Conservation (phyloP, 2,329 filamentous ascomycete species). For the Furcasterigmium furcatum region DNA sequence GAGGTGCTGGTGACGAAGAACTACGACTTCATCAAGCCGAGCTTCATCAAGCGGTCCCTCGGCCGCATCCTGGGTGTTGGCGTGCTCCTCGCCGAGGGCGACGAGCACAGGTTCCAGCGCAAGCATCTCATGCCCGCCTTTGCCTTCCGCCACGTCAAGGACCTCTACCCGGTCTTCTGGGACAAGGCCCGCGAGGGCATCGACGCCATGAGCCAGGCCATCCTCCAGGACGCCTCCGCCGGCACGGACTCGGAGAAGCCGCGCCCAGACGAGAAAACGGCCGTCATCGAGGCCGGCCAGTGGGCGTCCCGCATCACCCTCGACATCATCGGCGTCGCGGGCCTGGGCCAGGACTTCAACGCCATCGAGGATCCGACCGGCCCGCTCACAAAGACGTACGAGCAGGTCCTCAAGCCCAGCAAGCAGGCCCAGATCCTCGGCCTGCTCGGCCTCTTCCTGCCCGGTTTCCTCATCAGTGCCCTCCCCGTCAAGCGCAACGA, state of each 20-base stretch:
- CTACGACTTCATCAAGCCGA: slow-evolving; percentile 68
- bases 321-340: slow-evolving; percentile 72
- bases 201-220: slow-evolving; percentile 51
- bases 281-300: slow-evolving; percentile 55
- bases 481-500: slow-evolving; percentile 71
- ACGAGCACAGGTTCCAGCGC: slow-evolving; percentile 80
- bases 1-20: slow-evolving; percentile 67
- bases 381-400: slow-evolving; percentile 56
- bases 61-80: slow-evolving; percentile 66
- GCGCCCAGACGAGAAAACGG: slow-evolving; percentile 21
- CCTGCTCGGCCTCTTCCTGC: slow-evolving; percentile 60
- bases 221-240: slow-evolving; percentile 6
- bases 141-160: slow-evolving; percentile 79
- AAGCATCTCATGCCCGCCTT: slow-evolving; percentile 81
- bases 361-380: slow-evolving; percentile 60
- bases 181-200: slow-evolving; percentile 67
- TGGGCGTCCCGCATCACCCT: slow-evolving; percentile 66
- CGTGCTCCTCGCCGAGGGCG: slow-evolving; percentile 78
- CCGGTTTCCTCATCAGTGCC: slow-evolving; percentile 53
- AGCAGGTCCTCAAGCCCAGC: slow-evolving; percentile 49
- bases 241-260: slow-evolving; percentile 23
- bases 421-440: slow-evolving; percentile 51
- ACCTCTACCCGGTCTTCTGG: slow-evolving; percentile 85
- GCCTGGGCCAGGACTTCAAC: slow-evolving; percentile 68
- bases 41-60: slow-evolving; percentile 49